These are phyloP conservation scores for Candida insectorum DNA, from an alignment of 805 yeast genomes.

Conservation along the genomic window DNA sequence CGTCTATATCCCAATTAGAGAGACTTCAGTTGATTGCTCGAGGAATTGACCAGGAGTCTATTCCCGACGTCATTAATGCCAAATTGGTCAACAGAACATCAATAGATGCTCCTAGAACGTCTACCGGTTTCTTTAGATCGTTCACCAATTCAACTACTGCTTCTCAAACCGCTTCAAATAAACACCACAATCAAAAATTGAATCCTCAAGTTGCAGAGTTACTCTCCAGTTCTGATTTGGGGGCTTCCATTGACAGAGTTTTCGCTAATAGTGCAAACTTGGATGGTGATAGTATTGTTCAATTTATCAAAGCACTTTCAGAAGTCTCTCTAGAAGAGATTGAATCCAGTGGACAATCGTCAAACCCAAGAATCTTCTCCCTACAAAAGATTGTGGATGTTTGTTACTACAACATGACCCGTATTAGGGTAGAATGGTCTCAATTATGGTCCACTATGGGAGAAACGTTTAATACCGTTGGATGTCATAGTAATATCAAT, in stretches of 20 bases:
- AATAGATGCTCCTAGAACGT: slow-evolving; percentile 44
- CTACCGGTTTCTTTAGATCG: slow-evolving; percentile 51
- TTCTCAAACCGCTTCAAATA: slow-evolving; percentile 64
- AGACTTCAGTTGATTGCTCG: slow-evolving; percentile 82
- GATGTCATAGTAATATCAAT: slow-evolving; percentile 70
- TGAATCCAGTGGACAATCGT: slow-evolving; percentile 76
- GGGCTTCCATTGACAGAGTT: slow-evolving; percentile 80
- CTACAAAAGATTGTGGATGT: slow-evolving; percentile 95
- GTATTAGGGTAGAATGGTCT: slow-evolving; percentile 96
- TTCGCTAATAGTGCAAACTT: slow-evolving; percentile 79
- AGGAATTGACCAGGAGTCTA: slow-evolving; percentile 77
- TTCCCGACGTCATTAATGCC: slow-evolving; percentile 84
- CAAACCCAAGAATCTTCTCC: slow-evolving; percentile 86
- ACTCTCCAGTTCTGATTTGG: slow-evolving; percentile 64
- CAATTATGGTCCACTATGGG: slow-evolving; percentile 95
- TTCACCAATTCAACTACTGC: slow-evolving; percentile 52
- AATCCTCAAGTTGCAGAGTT: slow-evolving; percentile 54
- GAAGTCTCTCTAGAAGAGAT: slow-evolving; percentile 89
- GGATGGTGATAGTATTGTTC: slow-evolving; percentile 79
- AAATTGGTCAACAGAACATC: slow-evolving; percentile 56
- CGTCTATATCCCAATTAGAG: slow-evolving; percentile 86
- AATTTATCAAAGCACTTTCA: slow-evolving; percentile 82
- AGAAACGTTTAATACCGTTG: slow-evolving; percentile 79
- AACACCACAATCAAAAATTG: slow-evolving; percentile 68
- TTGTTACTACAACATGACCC: slow-evolving; percentile 94